Evolutionary conservation across 805 yeast genomes (phyloP).

Genomic region (Ogataea dorogensis): DNA sequence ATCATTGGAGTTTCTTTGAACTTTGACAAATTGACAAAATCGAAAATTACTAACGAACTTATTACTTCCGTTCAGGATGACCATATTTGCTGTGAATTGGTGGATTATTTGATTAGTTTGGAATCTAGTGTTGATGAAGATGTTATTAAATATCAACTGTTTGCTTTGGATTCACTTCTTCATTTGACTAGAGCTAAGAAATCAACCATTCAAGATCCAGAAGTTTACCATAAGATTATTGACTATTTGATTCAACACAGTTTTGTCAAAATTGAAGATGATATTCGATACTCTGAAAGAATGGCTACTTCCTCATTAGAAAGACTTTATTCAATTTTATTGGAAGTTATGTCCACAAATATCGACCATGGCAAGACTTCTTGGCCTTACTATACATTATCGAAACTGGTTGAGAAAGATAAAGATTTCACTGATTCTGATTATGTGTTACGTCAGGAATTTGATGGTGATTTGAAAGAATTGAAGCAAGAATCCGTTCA

Average conservation of each 20-base stretch:
- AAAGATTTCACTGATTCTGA: conserved; percentile 18
- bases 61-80: conserved; percentile 26
- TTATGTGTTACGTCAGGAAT: conserved; percentile 26
- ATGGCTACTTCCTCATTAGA: conserved; percentile 51
- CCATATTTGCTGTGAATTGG: conserved; percentile 11
- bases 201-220: conserved; percentile 6
- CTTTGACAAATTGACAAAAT: conserved; percentile 74
- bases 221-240: conserved; percentile 14
- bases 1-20: conserved; percentile 57
- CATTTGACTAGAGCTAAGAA: conserved; percentile 33
- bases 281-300: conserved; percentile 26
- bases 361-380: conserved; percentile 38
- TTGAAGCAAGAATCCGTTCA: conserved; percentile 50
- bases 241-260: conserved; percentile 29
- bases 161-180: conserved; percentile 29
- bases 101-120: conserved; percentile 14
- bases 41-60: conserved; percentile 58
- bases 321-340: conserved; percentile 64
- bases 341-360: conserved; percentile 31
- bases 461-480: conserved; percentile 58
- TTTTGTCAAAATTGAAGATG: conserved; percentile 18
- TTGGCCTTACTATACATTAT: conserved; percentile 61
- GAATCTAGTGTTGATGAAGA: conserved; percentile 22
- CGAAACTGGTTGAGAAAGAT: conserved; percentile 19
- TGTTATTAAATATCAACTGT: conserved; percentile 22